Base-by-base conservation (phyloP, 164 flowering plant genomes). In the Magnolia changhungtana region DNA sequence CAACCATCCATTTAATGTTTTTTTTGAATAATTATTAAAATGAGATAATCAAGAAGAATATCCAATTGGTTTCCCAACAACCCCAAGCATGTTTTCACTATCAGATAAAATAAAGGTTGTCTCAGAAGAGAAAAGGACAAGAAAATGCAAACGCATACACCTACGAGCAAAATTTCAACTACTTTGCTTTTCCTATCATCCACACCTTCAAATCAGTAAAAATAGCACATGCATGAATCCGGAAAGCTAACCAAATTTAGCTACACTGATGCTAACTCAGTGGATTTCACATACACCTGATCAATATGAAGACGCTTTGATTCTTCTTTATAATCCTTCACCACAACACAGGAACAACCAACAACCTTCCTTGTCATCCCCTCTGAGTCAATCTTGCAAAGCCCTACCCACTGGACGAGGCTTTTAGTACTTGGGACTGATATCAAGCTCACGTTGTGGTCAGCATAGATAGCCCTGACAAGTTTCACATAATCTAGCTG, bases 361-460 rank as follows among this genome's bases (percentile, higher is more conserved):
- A 90, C 92, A n/a, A 93, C 98, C 73, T 93, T 92, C 83, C 96
- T 85, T 4, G 98, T 95, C 52, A 89, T 92, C 6, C 96, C 96
- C 73, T 92, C 95, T 0, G 98, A 88, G 74, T 91, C 98, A 76
- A 91, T 90, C 85, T 92, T 94, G 85, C 97, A 94, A 78, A 93
- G 78, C 16, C 94, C 96, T 81, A 90, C 87, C 98, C 96, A 93
- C 78, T 94, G 93, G 61, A 94, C 95, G 63, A 92, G 91, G 63
- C 92, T 89, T 77, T 92, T 92, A 4, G 92, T 90, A 87, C 87
- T 89, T 6, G 96, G 94, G 72, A 90, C 92, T 8, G 92, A 77
- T 6, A 94, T 81, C 82, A 94, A 78, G 80, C 77, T 84, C 0
- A 91, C 92, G 69, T 87, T 90, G 78, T 90, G 88, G 72, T 91